Conservation (phyloP, 352 stramenopile genomes). For the Phytophthora citrophthora region DNA sequence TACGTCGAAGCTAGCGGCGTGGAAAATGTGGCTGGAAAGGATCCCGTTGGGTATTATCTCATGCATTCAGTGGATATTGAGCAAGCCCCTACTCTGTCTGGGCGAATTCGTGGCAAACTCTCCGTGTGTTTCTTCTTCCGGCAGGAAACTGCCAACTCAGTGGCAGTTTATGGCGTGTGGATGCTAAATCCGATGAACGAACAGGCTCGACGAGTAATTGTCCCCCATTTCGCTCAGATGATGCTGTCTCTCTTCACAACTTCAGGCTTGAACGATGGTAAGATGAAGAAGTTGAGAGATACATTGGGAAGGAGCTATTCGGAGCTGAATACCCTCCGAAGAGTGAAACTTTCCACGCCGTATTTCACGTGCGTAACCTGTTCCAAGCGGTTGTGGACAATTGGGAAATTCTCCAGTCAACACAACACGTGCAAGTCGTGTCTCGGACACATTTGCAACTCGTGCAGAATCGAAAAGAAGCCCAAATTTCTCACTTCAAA, state of each 20-base stretch:
- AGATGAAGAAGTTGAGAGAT: conserved; percentile 33
- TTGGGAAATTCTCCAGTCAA: conserved; percentile 13
- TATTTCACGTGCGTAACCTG: conserved; percentile 21
- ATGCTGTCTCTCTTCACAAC: conserved; percentile 27
- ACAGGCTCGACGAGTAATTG: conserved; percentile 14
- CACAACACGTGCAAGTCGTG: conserved; percentile 13
- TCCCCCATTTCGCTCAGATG: conserved; percentile 22
- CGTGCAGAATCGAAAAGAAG: conserved; percentile 21
- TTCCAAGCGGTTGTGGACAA: conserved; percentile 11
- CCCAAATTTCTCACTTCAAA: conserved; percentile 17
- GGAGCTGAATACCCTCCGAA: conserved; percentile 14
- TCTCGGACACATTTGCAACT: conserved; percentile 11
- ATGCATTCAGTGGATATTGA: conserved; percentile 47
- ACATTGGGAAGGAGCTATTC: conserved; percentile 17
- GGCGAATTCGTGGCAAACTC: conserved; percentile 36
- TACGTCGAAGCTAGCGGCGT: conserved; percentile 56
- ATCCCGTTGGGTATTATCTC: conserved; percentile 49
- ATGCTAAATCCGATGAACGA: conserved; percentile 35
- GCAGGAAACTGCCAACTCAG: conserved; percentile 27
- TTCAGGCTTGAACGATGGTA: conserved; percentile 8
- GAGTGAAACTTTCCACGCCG: conserved; percentile 8
- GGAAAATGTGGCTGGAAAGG: conserved; percentile 25
- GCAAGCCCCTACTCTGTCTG: conserved; percentile 18
- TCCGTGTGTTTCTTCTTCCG: conserved; percentile 48
- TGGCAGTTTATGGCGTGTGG: conserved; percentile 48